Evolutionary conservation across 2,329 filamentous ascomycete genomes (phyloP), one percentile per base, ranked within the genome.

Genomic region (Colletotrichum trifolii): DNA sequence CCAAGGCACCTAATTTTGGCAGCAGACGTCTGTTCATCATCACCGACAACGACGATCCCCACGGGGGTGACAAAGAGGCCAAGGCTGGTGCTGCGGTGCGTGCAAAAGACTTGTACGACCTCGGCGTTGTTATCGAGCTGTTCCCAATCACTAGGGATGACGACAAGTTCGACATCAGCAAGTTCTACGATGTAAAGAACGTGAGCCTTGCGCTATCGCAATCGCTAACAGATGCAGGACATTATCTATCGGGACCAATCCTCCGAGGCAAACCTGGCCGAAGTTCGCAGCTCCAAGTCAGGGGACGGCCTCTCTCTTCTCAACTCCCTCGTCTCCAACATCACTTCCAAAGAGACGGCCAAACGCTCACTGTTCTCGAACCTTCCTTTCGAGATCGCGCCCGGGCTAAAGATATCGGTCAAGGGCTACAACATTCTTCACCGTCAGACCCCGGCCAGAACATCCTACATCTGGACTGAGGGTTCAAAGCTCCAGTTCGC

Each of bases 21-120:
- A 98, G 95, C 6, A 85, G 95, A 66, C 88, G 96, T 39, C 80
- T 99, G n/a, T 99, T 99, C 78, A 88, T 99, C 68, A 93, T 99
- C 60, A 98, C 96, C 0, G 94, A 98, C 76, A 93, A 97, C 69
- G 96, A 98, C 75, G 86, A 94, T 69, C 96, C 96, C 4, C 92
- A 96, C 74, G 80, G 82, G 0, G 83, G 86, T 15, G 89, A 92
- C 74, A 96, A 94, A 77, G 82, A 85, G 8, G 83, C 90, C 36
- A 89, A 90, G 56, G 91, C 91, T 12, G 88, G 91, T 40, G 93
- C 96, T 4, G 90, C 92, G 7, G 93, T 96, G 6, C 88, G 94
- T 57, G 96, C 96, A 35, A 97, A 97, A 75, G 96, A 99, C 79
- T 77, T 99, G 25, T 98, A 97, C 74, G 96, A 99, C 74, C 82